Base-by-base conservation (phyloP, 139 green algal genomes). In the Chloropicon primus region DNA sequence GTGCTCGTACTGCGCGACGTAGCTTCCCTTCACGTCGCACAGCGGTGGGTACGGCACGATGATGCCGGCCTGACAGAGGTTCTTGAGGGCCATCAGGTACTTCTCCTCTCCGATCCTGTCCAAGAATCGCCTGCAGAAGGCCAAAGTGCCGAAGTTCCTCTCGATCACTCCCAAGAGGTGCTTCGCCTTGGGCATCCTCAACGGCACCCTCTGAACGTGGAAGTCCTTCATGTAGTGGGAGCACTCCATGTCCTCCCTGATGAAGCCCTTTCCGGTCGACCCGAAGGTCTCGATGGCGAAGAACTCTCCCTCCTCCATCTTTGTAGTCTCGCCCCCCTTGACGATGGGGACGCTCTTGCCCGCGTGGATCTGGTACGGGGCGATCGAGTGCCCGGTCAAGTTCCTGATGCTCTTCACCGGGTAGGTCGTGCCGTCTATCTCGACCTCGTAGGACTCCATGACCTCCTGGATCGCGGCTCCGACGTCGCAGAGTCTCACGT, bases 231-330 rank as follows among this genome's bases (percentile, higher is more conserved):
- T 97, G 89, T 99, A 99, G 87, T 99, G 96, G 76, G 79, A 91
- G 87, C 90, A 95, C 87, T 99, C 96, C 74, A 98, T 85, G 85
- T 98, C 96, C 80, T 98, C 94, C n/a, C 87, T 85, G 79, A 98
- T 94, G 72, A 93, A 96, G 24, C 92, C 92, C 80, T 62, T 81
- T 80, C 89, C 92, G 1, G 93, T 98, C 81, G 84, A 93, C 22
- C 96, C 96, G 82, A 99, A 99, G 0, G 96, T 99, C 86, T 99
- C 96, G 76, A 99, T 99, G 73, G 96, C 96, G 76, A 92, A 99
- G 82, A 98, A 97, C 88, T 99, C 96, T 27, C 95, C 95, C 82
- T 99, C 96, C 87, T 99, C 96, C 96, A 99, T 99, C 25, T 87
- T 86, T 0, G 90, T 95, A 0, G 87, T 86, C 82, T 97, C 93